Evolutionary conservation across 176 grass and related monocot species (phyloP), one percentile per base, ranked within the genome.

Genomic region (Leersia perrieri): DNA sequence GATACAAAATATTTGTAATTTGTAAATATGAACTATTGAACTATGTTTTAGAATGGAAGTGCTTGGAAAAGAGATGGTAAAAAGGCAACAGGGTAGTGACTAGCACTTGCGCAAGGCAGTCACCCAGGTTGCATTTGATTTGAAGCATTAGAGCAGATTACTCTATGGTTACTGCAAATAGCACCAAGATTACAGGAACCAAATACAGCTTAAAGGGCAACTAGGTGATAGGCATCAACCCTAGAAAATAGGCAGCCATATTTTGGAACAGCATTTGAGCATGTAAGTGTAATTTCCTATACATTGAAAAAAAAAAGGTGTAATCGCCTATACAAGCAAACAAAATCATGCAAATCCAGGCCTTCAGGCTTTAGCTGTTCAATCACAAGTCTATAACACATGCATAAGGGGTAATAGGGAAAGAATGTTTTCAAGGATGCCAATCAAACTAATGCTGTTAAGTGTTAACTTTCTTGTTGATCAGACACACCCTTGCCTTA

Each of bases 261-360:
- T 23, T 57, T 57, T 9, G 23, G 7, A 57, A 57, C 53, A 25
- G 53, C 22, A 57, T 57, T 57, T 23, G 22, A 57, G 22, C 20
- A 57, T 51, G 4, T 75, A 60, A 81, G 11, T 44, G 35, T 30
- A 80, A 74, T 2, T 5, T 13, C 62, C n/a, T 31, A 36, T 53
- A 80, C 23, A 69, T n/a, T n/a, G n/a, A n/a, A n/a, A n/a, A n/a
- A n/a, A n/a, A n/a, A n/a, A n/a, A n/a, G n/a, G 11, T 44, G 35
- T 30, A 80, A 74, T 2, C 9, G 13, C 62, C n/a, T 31, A 36
- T 53, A 80, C 23, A 69, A 49, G 64, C 58, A 49, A 49, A 51
- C 18, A 51, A 51, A 83, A 40, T 73, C 28, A 80, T 79, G 40
- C n/a, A 28, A 78, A 73, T 45, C 66, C 22, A 73, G 60, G 60